Evolutionary conservation across 2,329 filamentous ascomycete species (phyloP).

Genomic region (Rutstroemia sp.): DNA sequence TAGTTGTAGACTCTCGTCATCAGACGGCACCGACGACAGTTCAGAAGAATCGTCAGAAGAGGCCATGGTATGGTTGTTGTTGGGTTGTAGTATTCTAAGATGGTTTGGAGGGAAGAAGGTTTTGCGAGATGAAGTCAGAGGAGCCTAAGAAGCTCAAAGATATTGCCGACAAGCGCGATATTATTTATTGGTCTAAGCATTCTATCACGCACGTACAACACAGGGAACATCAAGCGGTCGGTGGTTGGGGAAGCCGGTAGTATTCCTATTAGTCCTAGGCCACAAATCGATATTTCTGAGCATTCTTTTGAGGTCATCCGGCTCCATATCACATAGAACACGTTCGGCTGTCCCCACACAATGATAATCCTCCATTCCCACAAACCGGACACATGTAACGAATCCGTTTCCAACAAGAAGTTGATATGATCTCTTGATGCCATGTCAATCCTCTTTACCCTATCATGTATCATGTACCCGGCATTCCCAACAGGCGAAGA

Average conservation of each 20-base stretch:
- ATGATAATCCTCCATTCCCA: background rate
- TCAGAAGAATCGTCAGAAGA: constrained; percentile 57
- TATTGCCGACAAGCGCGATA: constrained; percentile 20
- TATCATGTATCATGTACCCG: too few species aligned
- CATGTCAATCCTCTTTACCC: background rate
- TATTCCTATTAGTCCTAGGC: constrained; percentile 8
- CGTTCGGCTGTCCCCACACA: background rate
- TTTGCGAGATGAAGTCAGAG: constrained; percentile 15
- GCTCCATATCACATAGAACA: constrained; percentile 1
- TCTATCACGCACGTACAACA: constrained; percentile 12
- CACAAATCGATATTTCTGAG: constrained; percentile 7
- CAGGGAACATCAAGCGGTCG: constrained; percentile 4
- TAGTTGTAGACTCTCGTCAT: constrained; percentile 46
- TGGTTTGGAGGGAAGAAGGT: constrained; percentile 7
- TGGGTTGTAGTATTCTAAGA: constrained; percentile 11
- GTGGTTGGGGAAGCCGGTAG: constrained; percentile 1
- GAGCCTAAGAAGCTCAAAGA: constrained; percentile 13
- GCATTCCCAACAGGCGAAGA: too few species aligned
- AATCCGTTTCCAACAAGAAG: background rate
- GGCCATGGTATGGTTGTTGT: constrained; percentile 18
- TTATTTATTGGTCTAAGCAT: constrained; percentile 12
- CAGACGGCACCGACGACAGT: constrained; percentile 50
- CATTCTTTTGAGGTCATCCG: constrained; percentile 4
- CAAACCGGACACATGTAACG: background rate
- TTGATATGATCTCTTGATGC: background rate